A percentile compares a stretch with the other conserved stretches of the same genome.
Conservation (phyloP, 805 yeast species). For the Metschnikowia cerradonensis region DNA sequence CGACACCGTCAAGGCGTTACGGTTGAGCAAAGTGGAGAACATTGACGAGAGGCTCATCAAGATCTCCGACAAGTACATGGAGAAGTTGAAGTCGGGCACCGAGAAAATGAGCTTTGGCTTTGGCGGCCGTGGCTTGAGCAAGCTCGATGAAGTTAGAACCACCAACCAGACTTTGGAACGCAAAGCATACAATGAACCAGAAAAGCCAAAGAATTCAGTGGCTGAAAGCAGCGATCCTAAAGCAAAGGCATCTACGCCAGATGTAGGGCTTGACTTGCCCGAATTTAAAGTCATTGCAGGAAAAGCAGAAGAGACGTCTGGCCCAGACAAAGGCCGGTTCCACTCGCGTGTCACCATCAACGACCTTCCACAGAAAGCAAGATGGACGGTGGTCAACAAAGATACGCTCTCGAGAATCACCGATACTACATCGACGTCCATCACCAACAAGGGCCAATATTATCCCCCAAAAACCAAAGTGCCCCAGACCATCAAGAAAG, state of each 20-base stretch:
- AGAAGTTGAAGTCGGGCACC: conserved; percentile 63
- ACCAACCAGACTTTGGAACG: conserved; percentile 48
- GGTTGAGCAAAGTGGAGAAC: conserved; percentile 45
- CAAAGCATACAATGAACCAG: conserved; percentile 36
- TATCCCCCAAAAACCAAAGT: conserved; percentile 39
- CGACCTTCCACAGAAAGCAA: conserved; percentile 75
- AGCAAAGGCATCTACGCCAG: not conserved
- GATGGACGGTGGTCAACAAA: conserved; percentile 74
- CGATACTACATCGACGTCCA: conserved; percentile 69
- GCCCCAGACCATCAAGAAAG: conserved; percentile 53
- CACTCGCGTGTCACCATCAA: conserved; percentile 74
- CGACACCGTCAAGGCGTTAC: conserved; percentile 68
- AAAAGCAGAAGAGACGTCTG: conserved; percentile 48
- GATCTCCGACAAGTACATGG: conserved; percentile 53
- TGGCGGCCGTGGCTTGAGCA: conserved; percentile 89
- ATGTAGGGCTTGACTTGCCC: conserved; percentile 25
- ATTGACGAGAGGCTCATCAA: conserved; percentile 48
- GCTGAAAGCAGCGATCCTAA: not conserved
- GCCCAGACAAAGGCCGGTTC: conserved; percentile 52
- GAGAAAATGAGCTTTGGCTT: conserved; percentile 70
- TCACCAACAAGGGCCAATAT: conserved; percentile 78
- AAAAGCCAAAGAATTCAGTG: not conserved
- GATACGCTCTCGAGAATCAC: conserved; percentile 59
- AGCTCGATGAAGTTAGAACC: conserved; percentile 60
- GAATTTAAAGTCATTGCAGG: conserved; percentile 50